Base-by-base conservation (phyloP, 768 basidiomycete species). In the Podaxis pistillaris region DNA sequence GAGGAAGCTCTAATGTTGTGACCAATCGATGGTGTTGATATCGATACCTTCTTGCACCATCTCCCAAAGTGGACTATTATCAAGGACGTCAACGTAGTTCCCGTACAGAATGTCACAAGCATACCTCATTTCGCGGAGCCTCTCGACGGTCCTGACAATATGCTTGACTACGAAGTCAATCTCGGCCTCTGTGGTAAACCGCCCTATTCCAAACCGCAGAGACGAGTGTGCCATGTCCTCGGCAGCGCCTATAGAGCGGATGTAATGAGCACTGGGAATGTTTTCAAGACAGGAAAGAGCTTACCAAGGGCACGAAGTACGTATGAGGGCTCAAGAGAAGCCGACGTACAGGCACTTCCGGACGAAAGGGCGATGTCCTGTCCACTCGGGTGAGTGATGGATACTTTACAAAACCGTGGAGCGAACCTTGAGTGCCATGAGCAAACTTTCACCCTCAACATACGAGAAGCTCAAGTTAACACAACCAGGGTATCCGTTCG, bases 31-130 rank as follows among this genome's bases (percentile, higher is more conserved):
- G 17, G 90, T 83, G 71, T 88, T 94, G 68, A 98, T 85, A 74
- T 99, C 97, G 63, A 98, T 96, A 47, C 96, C 96, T 73, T 98
- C 97, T 76, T 97, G 94, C 15, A 98, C 96, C 96, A 99, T 98
- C 78, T 99, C 97, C 96, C 96, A 99, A 58, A 99, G 76, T 37
- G 97, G 97, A 71, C 94, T 93, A 65, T 46, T 17, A 22, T 1
- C 56, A 56, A 47, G 19, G 55, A 38, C 22, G 26, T 68, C 61
- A 65, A 64, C 56, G 58, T 65, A 36, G 52, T n/a, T 60, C 41
- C 17, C 11, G 62, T 22, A 54, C 56, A 46, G 22, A 60, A 36
- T 8, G 26, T 56, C 13, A 33, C 24, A 63, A 61, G 71, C 82
- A 33, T 56, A 88, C 90, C 91, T 96, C 93, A 99, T 94, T 64